Evolutionary conservation across 257 asterid genomes (phyloP), one percentile per base, ranked within the genome.

Genomic region (Petunia axillaris): DNA sequence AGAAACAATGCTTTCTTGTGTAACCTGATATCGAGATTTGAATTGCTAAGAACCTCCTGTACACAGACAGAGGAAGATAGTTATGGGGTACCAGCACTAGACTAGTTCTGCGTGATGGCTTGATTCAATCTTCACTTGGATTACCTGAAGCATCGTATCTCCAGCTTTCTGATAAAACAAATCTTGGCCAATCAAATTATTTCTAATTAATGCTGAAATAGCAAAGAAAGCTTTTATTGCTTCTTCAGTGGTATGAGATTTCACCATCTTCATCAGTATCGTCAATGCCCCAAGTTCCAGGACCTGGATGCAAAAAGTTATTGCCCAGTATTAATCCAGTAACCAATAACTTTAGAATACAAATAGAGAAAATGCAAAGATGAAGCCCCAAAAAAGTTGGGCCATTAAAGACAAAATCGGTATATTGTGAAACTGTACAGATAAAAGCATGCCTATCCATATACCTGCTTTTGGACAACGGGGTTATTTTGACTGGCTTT

Each of bases 401-500:
- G 52, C 53, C 64, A 85, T 76, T 76, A n/a, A 35, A 63, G 43
- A 78, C 16, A 13, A 1, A 25, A 50, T 41, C 37, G 4, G 65
- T 63, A 36, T 37, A 0, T 9, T 36, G 68, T 36, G 68, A 73
- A 73, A 4, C 50, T 50, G 78, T 73, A 50, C 25, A 25, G 25
- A 25, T 68, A 76, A 63, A 73, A 65, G 40, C 39, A 75, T 60
- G 48, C 41, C 53, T 44, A 25, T 78, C 73, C 37, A 25, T 48
- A 40, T 82, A 93, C 98, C 97, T 94, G 97, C 80, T 88, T 89
- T 89, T 94, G 97, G 80, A 93, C 91, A 79, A 82, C 52, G 41
- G 87, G 97, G 86, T 92, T 93, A 79, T 93, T 94, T 86, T 94
- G 98, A 85, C 98, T 85, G 75, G 97, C 97, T 90, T 91, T 91